Conservation (phyloP, 2,329 filamentous ascomycete species). For the Fusarium austroafricanum region DNA sequence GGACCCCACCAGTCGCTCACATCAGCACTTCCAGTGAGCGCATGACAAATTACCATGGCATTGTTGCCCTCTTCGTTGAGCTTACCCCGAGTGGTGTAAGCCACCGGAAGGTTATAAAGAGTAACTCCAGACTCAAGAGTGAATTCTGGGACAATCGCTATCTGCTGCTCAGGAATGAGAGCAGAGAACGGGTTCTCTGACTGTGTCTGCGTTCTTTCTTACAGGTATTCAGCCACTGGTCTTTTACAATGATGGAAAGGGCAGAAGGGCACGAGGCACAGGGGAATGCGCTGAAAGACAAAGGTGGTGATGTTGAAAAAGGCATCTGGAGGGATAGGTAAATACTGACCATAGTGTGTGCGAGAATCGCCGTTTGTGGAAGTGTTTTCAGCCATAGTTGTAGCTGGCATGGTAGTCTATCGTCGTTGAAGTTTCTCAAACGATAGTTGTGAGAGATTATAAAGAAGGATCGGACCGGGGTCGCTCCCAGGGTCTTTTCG, state of each 20-base stretch:
- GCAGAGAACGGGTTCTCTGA: constrained; percentile 91
- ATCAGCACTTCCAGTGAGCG: constrained; percentile 85
- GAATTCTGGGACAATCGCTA: constrained; percentile 88
- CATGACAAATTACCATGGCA: constrained; percentile 83
- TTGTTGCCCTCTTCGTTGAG: constrained; percentile 71
- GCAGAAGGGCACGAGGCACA: background rate
- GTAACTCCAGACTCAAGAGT: constrained; percentile 92
- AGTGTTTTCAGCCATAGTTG: constrained; percentile 43
- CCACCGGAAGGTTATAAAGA: constrained; percentile 79
- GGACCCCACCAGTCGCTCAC: constrained; percentile 92
- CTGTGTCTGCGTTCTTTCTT: constrained; percentile 75
- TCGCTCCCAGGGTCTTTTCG: constrained; percentile 4
- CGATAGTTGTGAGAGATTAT: constrained; percentile 21
- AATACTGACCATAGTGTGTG: constrained; percentile 50
- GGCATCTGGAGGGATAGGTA: background rate
- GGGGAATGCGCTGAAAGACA: background rate
- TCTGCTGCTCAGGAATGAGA: constrained; percentile 88
- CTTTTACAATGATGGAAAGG: constrained; percentile 44
- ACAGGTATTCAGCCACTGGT: constrained; percentile 70
- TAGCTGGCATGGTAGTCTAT: constrained; percentile 26
- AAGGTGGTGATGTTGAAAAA: background rate
- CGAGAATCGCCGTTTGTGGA: constrained; percentile 31
- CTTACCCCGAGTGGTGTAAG: constrained; percentile 73
- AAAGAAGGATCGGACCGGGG: constrained; percentile 27
- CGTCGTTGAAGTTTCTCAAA: constrained; percentile 2